Evolutionary conservation across 1,284 basidiomycete species (phyloP), one percentile per base, ranked within the genome.

Genomic region (Pseudozyma hubeiensis): DNA sequence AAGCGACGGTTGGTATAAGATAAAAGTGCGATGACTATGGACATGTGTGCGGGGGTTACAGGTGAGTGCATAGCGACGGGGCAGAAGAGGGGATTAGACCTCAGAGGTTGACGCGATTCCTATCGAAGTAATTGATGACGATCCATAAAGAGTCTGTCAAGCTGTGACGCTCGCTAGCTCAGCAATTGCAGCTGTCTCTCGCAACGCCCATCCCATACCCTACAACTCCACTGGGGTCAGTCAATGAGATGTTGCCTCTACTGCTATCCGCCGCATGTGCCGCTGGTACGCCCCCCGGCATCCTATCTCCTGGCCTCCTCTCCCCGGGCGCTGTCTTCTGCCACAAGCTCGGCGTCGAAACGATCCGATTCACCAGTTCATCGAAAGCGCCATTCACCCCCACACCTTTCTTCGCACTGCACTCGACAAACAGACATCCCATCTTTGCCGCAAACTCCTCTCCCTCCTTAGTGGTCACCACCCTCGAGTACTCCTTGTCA

Each of bases 401-500:
- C 0, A 67, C 67, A 3, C 79, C 81, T 47, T 78, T 76, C 67
- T 84, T 84, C 14, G 82, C 82, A 35, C 82, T 84, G 44, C 90
- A 89, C 86, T 97, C 94, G 47, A 96, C 87, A 85, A 97, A 97
- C 41, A 94, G 87, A 11, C 91, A 92, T 35, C 89, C 89, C 88
- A 93, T 92, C 49, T 91, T 88, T 33, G 88, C 86, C 0, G 96
- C 96, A 81, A 96, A 97, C 1, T 88, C 88, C 63, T 89, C 85
- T 0, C 91, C 97, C 82, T 98, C 94, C 0, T 90, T 86, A 3
- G 89, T 90, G 0, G 91, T 86, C 5, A 99, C 94, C 83, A 94
- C 91, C 2, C 96, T 89, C 6, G 92, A 93, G 84, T 91, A 92
- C 81, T 96, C 95, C 44, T 79, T 95, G 87, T 98, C 96, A 5